Percentiles rank a stretch among this genome's conserved stretches.
These are phyloP conservation scores for Halophytophthora polymorphica DNA, from an alignment of 352 stramenopile genomes.

Conservation along the genomic window DNA sequence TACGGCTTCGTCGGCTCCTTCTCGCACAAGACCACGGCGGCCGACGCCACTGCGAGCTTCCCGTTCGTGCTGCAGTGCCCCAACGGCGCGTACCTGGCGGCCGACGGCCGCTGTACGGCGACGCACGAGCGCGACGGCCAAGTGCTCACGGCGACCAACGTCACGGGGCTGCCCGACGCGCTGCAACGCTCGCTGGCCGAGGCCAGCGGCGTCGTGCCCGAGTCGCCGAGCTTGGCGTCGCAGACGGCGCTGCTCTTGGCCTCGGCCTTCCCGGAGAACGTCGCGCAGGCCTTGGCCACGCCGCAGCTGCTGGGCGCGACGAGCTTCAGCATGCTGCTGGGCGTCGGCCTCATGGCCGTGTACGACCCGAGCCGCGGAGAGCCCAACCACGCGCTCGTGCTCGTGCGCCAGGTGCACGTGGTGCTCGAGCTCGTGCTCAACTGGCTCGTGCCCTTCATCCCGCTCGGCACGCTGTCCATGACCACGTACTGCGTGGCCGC, in stretches of 20 bases:
- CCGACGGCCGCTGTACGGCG: slow-evolving; percentile 19
- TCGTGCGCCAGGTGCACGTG: slow-evolving; percentile 55
- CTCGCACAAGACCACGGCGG: slow-evolving; percentile 6
- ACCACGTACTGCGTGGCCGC: slow-evolving; percentile 55
- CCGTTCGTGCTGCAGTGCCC: slow-evolving; percentile 47
- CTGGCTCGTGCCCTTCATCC: slow-evolving; percentile 55
- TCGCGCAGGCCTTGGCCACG: slow-evolving; percentile 45
- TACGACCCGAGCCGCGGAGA: slow-evolving; percentile 41
- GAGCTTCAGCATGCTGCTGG: slow-evolving; percentile 60
- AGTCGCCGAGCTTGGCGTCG: slow-evolving; percentile 27
- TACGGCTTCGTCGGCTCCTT: slow-evolving; percentile 35
- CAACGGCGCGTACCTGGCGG: slow-evolving; percentile 44
- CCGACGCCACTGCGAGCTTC: slow-evolving; percentile 18
- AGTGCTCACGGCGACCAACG: slow-evolving; percentile 35
- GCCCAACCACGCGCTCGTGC: slow-evolving; percentile 47
- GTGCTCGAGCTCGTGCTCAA: slow-evolving; percentile 71
- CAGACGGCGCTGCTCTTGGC: slow-evolving; percentile 62
- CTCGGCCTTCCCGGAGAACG: slow-evolving; percentile 53
- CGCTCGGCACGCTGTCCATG: slow-evolving; percentile 44
- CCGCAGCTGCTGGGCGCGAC: slow-evolving; percentile 45
- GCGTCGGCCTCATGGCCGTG: slow-evolving; percentile 37
- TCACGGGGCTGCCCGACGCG: slow-evolving; percentile 38
- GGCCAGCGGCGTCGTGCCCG: slow-evolving; percentile 25
- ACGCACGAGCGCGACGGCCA: slow-evolving; percentile 27
- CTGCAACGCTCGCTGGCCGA: slow-evolving; percentile 24